Conservation (phyloP, 1,284 basidiomycete species). For the Takashimella koratensis region DNA sequence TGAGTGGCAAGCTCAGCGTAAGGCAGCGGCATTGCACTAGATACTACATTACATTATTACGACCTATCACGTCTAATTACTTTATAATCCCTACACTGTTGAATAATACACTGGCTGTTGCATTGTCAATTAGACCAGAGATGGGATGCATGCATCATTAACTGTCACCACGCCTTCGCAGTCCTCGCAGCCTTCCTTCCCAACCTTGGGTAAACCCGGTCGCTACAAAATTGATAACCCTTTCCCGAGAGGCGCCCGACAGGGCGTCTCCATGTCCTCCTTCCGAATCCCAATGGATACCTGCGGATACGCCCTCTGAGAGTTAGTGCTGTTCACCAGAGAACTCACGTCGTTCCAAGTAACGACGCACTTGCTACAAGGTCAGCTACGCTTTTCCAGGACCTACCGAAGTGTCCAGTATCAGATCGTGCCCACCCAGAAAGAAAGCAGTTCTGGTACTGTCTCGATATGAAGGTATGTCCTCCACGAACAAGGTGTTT, state of each 20-base stretch:
- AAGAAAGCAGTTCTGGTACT: slow-evolving; percentile 58
- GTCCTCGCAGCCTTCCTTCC: slow-evolving; percentile 22
- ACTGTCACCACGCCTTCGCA: no score
- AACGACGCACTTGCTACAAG: slow-evolving; percentile 63
- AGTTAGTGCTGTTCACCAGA: not conserved
- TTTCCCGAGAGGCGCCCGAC: slow-evolving; percentile 56
- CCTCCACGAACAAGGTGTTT: slow-evolving; percentile 84
- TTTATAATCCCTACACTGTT: not conserved
- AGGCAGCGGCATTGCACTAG: not conserved
- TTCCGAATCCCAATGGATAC: slow-evolving; percentile 65
- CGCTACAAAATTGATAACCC: slow-evolving; percentile 64
- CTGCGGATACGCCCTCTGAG: slow-evolving; percentile 66
- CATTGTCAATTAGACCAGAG: not conserved
- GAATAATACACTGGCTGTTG: not conserved
- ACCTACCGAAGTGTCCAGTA: slow-evolving; percentile 66
- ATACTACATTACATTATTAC: not conserved
- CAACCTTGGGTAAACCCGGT: slow-evolving; percentile 39
- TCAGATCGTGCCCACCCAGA: slow-evolving; percentile 73
- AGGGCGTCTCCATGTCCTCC: slow-evolving; percentile 72
- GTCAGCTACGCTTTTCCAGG: not conserved
- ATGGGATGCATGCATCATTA: not conserved
- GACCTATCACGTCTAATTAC: not conserved
- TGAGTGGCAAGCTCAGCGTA: not conserved
- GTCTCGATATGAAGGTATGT: slow-evolving; percentile 70
- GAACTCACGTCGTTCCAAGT: slow-evolving; percentile 56